These are phyloP conservation scores for Phytophthora parvispora DNA, from an alignment of 352 stramenopile species.

Conservation along the genomic window DNA sequence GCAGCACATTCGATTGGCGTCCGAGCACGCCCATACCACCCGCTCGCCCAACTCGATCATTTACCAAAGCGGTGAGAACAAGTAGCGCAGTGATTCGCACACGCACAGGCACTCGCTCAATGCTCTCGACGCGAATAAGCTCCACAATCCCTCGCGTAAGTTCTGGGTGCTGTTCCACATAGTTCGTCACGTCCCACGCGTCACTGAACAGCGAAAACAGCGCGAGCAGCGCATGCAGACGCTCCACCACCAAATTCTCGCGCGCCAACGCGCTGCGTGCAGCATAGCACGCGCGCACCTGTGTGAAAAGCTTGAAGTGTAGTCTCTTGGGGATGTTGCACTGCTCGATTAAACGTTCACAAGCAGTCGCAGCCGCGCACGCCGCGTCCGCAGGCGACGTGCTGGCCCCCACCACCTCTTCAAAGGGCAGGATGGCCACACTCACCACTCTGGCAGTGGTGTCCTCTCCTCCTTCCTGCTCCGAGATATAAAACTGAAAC, in stretches of 20 bases:
- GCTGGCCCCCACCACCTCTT: conserved; percentile 30
- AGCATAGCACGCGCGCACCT: conserved; percentile 63
- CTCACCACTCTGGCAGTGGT: conserved; percentile 40
- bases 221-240: conserved; percentile 71
- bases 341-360: conserved; percentile 63
- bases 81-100: conserved; percentile 74
- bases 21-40: conserved; percentile 77
- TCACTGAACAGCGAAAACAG: conserved; percentile 87
- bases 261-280: conserved; percentile 35
- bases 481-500: conserved; percentile 83
- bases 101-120: conserved; percentile 62
- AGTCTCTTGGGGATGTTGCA: conserved; percentile 65
- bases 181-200: conserved; percentile 78
- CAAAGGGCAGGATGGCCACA: conserved; percentile 48
- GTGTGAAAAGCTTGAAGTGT: conserved; percentile 81
- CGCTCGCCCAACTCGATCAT: conserved; percentile 74
- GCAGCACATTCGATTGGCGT: conserved; percentile 84
- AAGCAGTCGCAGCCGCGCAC: conserved; percentile 53
- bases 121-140: conserved; percentile 77
- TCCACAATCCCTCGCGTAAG: conserved; percentile 80
- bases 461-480: conserved; percentile 25
- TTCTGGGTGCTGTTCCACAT: conserved; percentile 83
- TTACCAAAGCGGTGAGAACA: conserved; percentile 83
- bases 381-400: conserved; percentile 30
- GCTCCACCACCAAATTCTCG: conserved; percentile 75